Base-by-base conservation (phyloP, 2,329 filamentous ascomycete species). In the Exophiala sideris region DNA sequence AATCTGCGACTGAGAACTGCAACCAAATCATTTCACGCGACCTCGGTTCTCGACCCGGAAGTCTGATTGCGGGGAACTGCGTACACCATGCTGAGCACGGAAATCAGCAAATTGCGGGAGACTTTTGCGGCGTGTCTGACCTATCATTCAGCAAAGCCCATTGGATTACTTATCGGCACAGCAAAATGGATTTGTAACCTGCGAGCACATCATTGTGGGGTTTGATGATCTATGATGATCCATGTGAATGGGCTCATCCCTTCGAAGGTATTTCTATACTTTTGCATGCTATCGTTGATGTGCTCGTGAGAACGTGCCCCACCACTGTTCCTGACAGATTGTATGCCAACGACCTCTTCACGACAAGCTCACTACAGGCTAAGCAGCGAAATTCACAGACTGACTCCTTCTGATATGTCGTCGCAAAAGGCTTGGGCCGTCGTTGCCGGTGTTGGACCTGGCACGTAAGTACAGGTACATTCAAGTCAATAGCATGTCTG, bases 381-480 rank as follows among this genome's bases (percentile, higher is more conserved):
- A 36, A 45, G 32, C 41, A 52, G 47, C 45, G 50, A 57, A 24
- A 21, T 36, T 35, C 34, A 50, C 3, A 52, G 38, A 35, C 44
- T 57, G 24, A 53, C 34, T 38, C 18, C 41, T 14, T 46, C 7
- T 12, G 57, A 34, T 5, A 65, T 65, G 63, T 45, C 63, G 45
- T 52, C 58, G 33, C 59, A 57, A 46, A 75, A 74, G 62, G 64
- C 71, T 45, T 66, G 76, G 57, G 75, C 75, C 33, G 67, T 77
- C 38, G 70, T 77, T 50, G 74, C 73, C 32, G 75, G 75, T 32
- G 75, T 76, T 14, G 75, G 75, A 9, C 72, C 74, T 36, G 75
- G 75, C 45, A 76, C 73, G 36, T 64, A 55, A 58, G 61, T 50
- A 38, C 49, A 39, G 36, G 41, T 33, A 18, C 40, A 10, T 8